phyloP scores from a whole-genome alignment of 768 basidiomycete species.

The Lactarius evosmus region DNA sequence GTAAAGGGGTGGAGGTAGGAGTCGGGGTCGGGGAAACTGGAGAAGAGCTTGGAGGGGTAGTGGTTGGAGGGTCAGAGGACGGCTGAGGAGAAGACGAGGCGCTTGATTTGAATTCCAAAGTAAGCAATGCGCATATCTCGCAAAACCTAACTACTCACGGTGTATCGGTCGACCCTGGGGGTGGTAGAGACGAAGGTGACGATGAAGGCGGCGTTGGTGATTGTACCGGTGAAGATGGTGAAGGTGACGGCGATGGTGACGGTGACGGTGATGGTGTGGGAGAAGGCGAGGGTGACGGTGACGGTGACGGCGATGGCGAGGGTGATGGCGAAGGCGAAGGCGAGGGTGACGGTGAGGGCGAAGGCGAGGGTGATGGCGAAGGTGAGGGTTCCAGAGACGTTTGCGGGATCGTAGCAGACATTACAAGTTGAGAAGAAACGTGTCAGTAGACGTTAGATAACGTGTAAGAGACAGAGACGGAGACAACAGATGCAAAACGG shows the following conservation, averaged over 20 bases:
- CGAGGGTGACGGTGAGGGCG: not conserved
- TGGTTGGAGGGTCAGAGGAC: slow-evolving; percentile 16
- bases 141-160: slow-evolving; percentile 10
- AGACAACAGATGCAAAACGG: not conserved
- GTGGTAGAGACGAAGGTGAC: slow-evolving; percentile 27
- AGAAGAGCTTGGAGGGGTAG: slow-evolving; percentile 20
- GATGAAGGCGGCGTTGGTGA: slow-evolving; percentile 22
- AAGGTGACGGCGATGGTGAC: not conserved
- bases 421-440: slow-evolving; percentile 7
- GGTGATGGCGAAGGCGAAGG: not conserved
- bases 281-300: slow-evolving; percentile 3
- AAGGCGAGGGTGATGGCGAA: slow-evolving; percentile 21
- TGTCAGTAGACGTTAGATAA: not conserved
- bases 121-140: not conserved
- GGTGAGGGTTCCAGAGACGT: slow-evolving; percentile 23
- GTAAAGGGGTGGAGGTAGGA: slow-evolving; percentile 10
- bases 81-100: slow-evolving; percentile 27
- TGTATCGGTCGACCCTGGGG: slow-evolving; percentile 27
- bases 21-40: slow-evolving; percentile 8
- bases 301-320: not conserved
- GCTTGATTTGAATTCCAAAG: slow-evolving; percentile 1
- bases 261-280: not conserved
- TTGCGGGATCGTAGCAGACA: slow-evolving; percentile 29
- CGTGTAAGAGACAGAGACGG: not conserved
- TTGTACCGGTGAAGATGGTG: not conserved